Percentiles rank a stretch among this genome's conserved stretches.
These are phyloP conservation scores for Sclerotinia nivalis DNA, from an alignment of 2,329 filamentous ascomycete genomes.

Conservation along the genomic window DNA sequence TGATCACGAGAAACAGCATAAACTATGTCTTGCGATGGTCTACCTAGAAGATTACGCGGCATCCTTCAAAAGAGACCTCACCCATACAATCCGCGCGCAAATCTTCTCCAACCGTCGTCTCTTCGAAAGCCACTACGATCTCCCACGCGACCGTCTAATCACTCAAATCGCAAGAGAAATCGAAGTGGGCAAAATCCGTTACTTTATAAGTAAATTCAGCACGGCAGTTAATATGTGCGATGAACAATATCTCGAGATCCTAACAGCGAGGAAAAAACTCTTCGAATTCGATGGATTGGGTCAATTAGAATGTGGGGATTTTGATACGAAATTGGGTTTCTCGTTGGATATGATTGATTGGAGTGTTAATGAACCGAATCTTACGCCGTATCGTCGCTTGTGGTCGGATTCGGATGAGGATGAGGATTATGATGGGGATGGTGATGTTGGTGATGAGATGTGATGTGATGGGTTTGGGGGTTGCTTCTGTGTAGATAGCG, in stretches of 20 bases:
- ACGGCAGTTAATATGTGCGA: conserved; percentile 4
- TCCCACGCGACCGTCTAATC: conserved; percentile 3
- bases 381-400: background rate
- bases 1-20: background rate
- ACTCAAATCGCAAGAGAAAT: background rate
- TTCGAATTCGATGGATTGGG: conserved; percentile 1
- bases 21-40: background rate
- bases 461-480: background rate
- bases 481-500: too few species aligned
- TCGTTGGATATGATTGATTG: conserved; percentile 10
- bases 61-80: background rate
- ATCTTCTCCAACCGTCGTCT: background rate
- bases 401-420: background rate
- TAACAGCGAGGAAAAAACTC: background rate
- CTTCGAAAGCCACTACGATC: background rate
- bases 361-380: background rate
- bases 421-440: background rate
- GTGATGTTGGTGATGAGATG: background rate
- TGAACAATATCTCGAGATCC: conserved; percentile 2
- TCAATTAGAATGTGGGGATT: background rate
- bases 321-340: background rate
- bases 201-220: background rate
- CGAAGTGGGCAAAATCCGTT: background rate
- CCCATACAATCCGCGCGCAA: background rate
- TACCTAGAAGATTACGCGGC: conserved; percentile 9